Conservation (phyloP, 495 filamentous ascomycete genomes). For the Clavariopsis aquatica region DNA sequence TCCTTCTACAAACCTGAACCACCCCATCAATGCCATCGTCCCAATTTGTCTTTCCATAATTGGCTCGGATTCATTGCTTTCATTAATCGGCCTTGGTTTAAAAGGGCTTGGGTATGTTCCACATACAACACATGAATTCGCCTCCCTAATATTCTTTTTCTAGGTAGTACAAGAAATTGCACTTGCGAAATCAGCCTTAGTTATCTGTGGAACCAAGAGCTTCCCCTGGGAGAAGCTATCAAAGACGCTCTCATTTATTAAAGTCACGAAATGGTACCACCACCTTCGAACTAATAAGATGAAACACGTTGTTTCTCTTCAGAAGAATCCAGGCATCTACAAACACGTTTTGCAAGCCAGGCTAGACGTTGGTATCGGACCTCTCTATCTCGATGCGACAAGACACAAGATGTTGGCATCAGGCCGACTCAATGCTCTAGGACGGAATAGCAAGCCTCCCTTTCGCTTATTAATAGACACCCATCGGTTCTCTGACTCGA, state of each 20-base stretch:
- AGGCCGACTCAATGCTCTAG: not conserved
- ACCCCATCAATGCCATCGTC: not conserved
- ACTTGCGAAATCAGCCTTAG: constrained; percentile 18
- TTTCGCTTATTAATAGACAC: constrained; percentile 28
- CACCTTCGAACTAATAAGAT: constrained; percentile 34
- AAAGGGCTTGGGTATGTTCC: constrained; percentile 28
- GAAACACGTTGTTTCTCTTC: constrained; percentile 10
- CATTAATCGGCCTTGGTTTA: constrained; percentile 35
- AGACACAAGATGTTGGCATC: constrained; percentile 15
- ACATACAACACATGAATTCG: not conserved
- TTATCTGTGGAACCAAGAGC: constrained; percentile 22
- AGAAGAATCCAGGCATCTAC: constrained; percentile 23
- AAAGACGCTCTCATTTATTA: constrained; percentile 29
- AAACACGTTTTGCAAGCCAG: constrained; percentile 21
- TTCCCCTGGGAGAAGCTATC: constrained; percentile 33
- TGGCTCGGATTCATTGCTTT: constrained; percentile 34
- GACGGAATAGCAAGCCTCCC: constrained; percentile 13
- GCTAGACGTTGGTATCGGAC: constrained; percentile 17
- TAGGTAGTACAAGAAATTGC: constrained; percentile 35
- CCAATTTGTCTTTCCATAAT: constrained; percentile 26
- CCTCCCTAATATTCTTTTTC: not conserved
- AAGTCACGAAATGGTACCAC: constrained; percentile 29
- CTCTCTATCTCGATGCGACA: constrained; percentile 28
- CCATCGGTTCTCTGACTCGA: constrained; percentile 33
- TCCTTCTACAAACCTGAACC: constrained; percentile 21